phyloP scores from a whole-genome alignment of 2,329 filamentous ascomycete genomes.

The Microdochium paspali region DNA sequence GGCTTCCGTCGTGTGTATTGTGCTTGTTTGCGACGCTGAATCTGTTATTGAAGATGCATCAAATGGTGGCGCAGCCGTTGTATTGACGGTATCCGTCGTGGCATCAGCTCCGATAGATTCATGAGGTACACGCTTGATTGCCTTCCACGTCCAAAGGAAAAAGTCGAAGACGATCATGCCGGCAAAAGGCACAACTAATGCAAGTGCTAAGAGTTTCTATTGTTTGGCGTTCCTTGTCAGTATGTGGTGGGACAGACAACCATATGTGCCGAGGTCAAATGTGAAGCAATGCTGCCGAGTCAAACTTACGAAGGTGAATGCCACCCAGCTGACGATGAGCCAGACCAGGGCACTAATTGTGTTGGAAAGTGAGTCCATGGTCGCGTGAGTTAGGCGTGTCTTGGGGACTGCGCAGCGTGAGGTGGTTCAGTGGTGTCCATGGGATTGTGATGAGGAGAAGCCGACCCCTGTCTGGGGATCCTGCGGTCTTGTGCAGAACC shows the following conservation, averaged over 20 bases:
- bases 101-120: constrained; percentile 1
- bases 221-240: not conserved
- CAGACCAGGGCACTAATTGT: constrained; percentile 7
- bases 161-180: constrained; percentile 42
- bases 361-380: not conserved
- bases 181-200: constrained; percentile 35
- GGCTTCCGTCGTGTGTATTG: too few species aligned
- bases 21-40: not conserved
- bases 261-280: constrained; percentile 4
- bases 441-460: not conserved
- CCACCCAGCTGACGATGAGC: constrained; percentile 17
- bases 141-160: constrained; percentile 39
- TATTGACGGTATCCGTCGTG: not conserved
- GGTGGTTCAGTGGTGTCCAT: not conserved
- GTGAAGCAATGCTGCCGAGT: not conserved
- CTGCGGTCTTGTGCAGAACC: not conserved
- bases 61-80: not conserved
- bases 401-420: too few species aligned
- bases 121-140: not conserved
- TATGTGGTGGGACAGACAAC: not conserved
- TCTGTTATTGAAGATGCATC: not conserved
- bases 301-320: constrained; percentile 20
- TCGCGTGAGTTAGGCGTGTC: not conserved
- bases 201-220: constrained; percentile 25
- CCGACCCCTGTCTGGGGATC: not conserved